A percentile compares a stretch with the other conserved stretches of the same genome.
Evolutionary conservation across 768 basidiomycete species (phyloP).

Genomic region (Trametes punicea): DNA sequence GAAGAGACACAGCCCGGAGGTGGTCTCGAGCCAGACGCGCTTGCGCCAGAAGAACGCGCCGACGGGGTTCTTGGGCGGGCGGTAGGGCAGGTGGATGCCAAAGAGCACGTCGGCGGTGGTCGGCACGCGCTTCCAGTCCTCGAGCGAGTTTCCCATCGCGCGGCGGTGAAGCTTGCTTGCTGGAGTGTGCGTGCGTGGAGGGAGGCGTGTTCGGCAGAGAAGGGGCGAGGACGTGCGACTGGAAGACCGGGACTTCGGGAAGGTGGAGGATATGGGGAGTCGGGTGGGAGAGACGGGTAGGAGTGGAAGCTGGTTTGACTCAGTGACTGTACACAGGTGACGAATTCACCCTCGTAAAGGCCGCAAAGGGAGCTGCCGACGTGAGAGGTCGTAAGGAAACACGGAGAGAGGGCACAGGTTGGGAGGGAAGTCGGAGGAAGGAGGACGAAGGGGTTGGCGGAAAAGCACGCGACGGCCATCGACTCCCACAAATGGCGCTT

Average conservation of each 20-base stretch:
- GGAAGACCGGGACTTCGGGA: neutral
- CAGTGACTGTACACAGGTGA: neutral
- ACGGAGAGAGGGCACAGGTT: neutral
- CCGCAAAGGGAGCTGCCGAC: neutral
- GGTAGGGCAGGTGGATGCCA: slow-evolving; percentile 28
- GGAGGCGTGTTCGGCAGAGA: neutral
- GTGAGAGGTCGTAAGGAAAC: slow-evolving; percentile 2
- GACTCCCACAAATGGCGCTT: too few species aligned
- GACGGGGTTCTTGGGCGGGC: slow-evolving; percentile 23
- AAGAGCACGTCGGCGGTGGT: slow-evolving; percentile 22
- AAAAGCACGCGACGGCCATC: too few species aligned
- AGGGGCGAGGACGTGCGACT: neutral
- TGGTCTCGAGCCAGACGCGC: slow-evolving; percentile 55
- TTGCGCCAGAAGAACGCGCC: slow-evolving; percentile 44
- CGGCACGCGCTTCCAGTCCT: slow-evolving; percentile 23
- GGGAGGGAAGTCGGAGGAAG: neutral
- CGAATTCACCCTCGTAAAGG: neutral
- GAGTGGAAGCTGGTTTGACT: too few species aligned
- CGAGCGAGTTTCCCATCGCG: slow-evolving; percentile 16
- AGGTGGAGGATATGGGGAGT: neutral
- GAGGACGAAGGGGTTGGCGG: too few species aligned
- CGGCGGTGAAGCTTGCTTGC: neutral
- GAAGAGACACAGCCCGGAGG: slow-evolving; percentile 55
- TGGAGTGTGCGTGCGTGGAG: neutral
- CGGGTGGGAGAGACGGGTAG: neutral